phyloP scores from a whole-genome alignment of 1,284 basidiomycete species.

The Malassezia globosa region DNA sequence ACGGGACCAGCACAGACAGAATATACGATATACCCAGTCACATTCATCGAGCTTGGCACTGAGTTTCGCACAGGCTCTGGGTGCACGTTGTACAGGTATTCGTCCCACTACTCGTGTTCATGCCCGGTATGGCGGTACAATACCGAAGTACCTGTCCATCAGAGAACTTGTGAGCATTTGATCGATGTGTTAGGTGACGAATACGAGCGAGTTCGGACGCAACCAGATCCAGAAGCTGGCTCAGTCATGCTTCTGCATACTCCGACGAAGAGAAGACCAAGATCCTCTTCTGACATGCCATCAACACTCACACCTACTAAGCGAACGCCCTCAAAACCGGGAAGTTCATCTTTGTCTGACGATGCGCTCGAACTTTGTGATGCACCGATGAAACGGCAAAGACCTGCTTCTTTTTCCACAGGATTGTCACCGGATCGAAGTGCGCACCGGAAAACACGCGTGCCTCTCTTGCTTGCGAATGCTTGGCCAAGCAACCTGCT shows the following conservation, averaged over 20 bases:
- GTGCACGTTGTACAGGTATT: slow-evolving; percentile 50
- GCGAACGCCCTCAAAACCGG: slow-evolving; percentile 49
- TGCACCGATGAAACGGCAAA: too few species aligned
- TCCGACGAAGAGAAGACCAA: neutral
- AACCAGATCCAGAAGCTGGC: neutral
- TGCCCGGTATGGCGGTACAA: slow-evolving; percentile 51
- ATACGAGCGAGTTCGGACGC: slow-evolving; percentile 52
- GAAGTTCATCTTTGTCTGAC: neutral
- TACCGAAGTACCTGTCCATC: slow-evolving; percentile 52
- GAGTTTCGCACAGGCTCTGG: slow-evolving; percentile 46
- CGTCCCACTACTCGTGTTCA: slow-evolving; percentile 53
- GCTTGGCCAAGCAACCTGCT: slow-evolving; percentile 49
- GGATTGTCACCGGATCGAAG: too few species aligned
- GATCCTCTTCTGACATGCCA: neutral
- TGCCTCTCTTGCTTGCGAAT: slow-evolving; percentile 53
- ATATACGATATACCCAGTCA: slow-evolving; percentile 10
- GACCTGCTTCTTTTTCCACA: neutral
- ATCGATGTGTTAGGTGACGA: slow-evolving; percentile 54
- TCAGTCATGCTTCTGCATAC: neutral
- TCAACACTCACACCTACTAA: slow-evolving; percentile 14
- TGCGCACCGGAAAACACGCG: too few species aligned
- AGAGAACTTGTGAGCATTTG: slow-evolving; percentile 58
- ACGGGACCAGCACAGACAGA: slow-evolving; percentile 5
- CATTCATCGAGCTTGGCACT: neutral
- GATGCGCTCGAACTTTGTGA: neutral